Conservation (phyloP, 2,329 filamentous ascomycete species). For the Cladophialophora exuberans region DNA sequence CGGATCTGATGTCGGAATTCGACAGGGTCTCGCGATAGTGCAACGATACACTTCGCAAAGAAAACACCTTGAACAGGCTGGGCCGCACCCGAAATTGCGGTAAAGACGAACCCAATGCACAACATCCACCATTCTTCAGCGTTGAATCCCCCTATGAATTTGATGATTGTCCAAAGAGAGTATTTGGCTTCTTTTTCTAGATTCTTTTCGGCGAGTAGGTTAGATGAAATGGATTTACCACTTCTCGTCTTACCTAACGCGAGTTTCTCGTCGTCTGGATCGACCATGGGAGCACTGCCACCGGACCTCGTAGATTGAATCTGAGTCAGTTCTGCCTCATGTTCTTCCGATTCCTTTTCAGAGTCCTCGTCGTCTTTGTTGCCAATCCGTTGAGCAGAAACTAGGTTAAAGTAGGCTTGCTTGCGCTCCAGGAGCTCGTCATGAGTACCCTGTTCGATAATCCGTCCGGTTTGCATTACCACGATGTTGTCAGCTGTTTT, state of each 20-base stretch:
- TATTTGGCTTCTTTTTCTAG: constrained; percentile 62
- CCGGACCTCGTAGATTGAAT: constrained; percentile 40
- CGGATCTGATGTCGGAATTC: constrained; percentile 58
- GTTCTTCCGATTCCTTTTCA: constrained; percentile 35
- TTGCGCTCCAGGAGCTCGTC: constrained; percentile 71
- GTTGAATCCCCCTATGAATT: constrained; percentile 81
- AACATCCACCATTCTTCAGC: constrained; percentile 70
- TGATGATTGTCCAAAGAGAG: constrained; percentile 74
- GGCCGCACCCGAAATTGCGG: constrained; percentile 76
- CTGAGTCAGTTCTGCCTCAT: constrained; percentile 37
- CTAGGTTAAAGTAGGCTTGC: constrained; percentile 80
- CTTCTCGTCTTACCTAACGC: constrained; percentile 50
- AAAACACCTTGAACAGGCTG: constrained; percentile 79
- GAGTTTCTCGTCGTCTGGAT: constrained; percentile 40
- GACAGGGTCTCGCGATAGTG: constrained; percentile 62
- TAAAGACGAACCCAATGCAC: constrained; percentile 72
- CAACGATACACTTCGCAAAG: constrained; percentile 84
- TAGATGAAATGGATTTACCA: constrained; percentile 66
- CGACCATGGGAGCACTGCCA: constrained; percentile 29
- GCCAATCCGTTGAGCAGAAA: constrained; percentile 83
- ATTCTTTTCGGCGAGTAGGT: constrained; percentile 64
- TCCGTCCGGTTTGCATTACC: constrained; percentile 82
- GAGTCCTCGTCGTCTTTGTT: constrained; percentile 51
- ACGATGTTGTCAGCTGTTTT: constrained; percentile 94
- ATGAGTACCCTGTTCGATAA: constrained; percentile 91